phyloP scores from a whole-genome alignment of 2,329 filamentous ascomycete genomes.

The Sclerotinia subarctica region DNA sequence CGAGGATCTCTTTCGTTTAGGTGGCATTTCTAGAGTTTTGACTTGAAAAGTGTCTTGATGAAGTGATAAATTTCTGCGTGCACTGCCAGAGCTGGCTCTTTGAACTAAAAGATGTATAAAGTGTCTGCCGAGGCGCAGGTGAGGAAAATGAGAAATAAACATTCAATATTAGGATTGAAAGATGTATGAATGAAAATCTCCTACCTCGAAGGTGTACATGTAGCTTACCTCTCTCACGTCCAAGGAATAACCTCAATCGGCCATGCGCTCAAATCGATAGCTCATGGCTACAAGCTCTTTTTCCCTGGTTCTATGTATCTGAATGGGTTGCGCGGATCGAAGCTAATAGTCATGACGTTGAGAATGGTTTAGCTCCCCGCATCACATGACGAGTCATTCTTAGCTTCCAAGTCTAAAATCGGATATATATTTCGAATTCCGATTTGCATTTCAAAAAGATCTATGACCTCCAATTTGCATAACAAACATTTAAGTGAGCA shows the following conservation, averaged over 20 bases:
- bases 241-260: background rate
- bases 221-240: background rate
- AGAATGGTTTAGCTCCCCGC: background rate
- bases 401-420: too few relatives aligned
- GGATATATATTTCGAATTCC: background rate
- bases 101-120: background rate
- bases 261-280: constrained; percentile 8
- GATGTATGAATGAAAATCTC: background rate
- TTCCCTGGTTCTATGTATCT: background rate
- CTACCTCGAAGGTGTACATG: constrained; percentile 5
- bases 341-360: constrained; percentile 15
- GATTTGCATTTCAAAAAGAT: background rate
- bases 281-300: background rate
- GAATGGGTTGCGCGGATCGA: background rate
- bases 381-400: background rate
- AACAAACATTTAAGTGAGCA: background rate
- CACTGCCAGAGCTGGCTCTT: background rate
- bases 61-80: background rate
- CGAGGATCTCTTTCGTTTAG: constrained; percentile 36
- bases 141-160: constrained; percentile 2
- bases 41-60: background rate
- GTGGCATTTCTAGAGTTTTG: constrained; percentile 28
- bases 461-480: background rate
- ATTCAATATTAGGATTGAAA: constrained; percentile 6
- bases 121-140: constrained; percentile 12